These are phyloP conservation scores for Ceriops tagal DNA, from an alignment of 345 rosid genomes.

Conservation along the genomic window DNA sequence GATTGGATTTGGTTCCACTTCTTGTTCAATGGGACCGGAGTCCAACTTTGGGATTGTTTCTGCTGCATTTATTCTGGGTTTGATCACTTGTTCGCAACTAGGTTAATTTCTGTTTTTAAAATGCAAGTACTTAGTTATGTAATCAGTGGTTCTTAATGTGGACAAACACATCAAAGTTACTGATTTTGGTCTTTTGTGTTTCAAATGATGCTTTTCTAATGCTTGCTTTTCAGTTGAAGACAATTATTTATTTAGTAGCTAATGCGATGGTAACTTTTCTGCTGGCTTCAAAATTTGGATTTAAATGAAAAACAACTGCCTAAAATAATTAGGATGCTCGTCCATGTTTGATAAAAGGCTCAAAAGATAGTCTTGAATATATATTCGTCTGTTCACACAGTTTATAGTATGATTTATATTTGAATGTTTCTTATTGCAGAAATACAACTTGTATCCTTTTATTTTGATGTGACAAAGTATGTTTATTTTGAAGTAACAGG, in stretches of 20 bases:
- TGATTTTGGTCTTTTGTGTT: too few species aligned
- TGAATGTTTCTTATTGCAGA: background rate
- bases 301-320: background rate
- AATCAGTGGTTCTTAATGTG: too few species aligned
- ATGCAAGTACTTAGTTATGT: too few species aligned
- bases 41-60: background rate
- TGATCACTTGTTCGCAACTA: too few species aligned
- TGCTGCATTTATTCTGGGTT: background rate
- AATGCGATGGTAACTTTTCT: background rate
- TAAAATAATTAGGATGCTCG: background rate
- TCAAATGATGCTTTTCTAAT: too few species aligned
- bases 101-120: too few species aligned
- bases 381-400: background rate
- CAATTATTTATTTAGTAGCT: too few species aligned
- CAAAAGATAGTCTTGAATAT: conserved; percentile 6
- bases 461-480: background rate
- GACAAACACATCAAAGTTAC: too few species aligned
- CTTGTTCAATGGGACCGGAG: background rate
- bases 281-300: background rate
- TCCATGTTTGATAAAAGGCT: conserved; percentile 18
- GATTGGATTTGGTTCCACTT: background rate
- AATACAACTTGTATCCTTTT: background rate
- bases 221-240: too few species aligned
- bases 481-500: background rate
- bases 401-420: background rate